Conservation (phyloP, 2,329 filamentous ascomycete genomes). For the Fusarium globosum region DNA sequence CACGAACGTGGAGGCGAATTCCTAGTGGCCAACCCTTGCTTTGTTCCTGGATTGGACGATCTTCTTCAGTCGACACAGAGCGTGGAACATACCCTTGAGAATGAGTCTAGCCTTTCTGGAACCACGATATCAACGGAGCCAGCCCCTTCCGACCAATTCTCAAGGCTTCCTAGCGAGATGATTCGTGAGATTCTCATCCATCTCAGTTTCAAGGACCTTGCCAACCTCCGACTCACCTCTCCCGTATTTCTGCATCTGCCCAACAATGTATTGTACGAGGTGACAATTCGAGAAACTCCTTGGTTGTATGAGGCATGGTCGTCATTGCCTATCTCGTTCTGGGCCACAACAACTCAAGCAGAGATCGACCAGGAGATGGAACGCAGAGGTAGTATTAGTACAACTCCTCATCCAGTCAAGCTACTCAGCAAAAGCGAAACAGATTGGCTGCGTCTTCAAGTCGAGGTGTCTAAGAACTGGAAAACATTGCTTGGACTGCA, state of each 20-base stretch:
- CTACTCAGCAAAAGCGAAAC: neutral
- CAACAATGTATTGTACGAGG: neutral
- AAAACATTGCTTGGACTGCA: neutral
- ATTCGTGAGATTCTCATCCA: constrained; percentile 11
- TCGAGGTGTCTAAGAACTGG: neutral
- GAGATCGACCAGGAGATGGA: neutral
- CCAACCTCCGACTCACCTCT: constrained; percentile 21
- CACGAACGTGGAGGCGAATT: constrained; percentile 27
- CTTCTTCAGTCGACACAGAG: constrained; percentile 6
- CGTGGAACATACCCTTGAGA: neutral
- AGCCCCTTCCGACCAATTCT: constrained; percentile 2
- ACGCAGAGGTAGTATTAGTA: too few relatives aligned
- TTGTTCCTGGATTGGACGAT: constrained; percentile 12
- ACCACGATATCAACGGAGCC: rapidly evolving
- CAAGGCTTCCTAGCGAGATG: constrained; percentile 21
- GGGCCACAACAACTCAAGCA: constrained; percentile 24
- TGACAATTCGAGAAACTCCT: constrained; percentile 20
- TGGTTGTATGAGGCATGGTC: constrained; percentile 38
- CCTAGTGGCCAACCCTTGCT: constrained; percentile 38
- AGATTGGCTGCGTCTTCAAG: neutral
- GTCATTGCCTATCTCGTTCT: constrained; percentile 19
- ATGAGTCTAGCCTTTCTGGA: neutral
- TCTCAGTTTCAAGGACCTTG: constrained; percentile 22
- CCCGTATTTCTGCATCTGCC: constrained; percentile 26
- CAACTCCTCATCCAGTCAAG: neutral